Evolutionary conservation across 768 basidiomycete genomes (phyloP).

Genomic region (Mycena vitilis): DNA sequence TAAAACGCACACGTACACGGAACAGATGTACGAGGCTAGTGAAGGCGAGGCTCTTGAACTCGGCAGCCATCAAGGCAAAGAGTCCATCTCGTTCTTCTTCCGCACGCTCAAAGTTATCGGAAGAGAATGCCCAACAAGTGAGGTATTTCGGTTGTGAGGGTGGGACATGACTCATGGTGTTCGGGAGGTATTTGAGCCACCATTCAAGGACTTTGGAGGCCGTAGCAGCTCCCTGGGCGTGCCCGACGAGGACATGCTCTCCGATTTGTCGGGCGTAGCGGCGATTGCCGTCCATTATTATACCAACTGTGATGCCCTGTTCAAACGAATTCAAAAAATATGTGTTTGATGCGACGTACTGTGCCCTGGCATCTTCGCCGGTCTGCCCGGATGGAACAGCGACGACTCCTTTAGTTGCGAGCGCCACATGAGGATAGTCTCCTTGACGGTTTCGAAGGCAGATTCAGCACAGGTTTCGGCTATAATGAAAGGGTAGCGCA

Average conservation of each 20-base stretch:
- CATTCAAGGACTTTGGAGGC: conserved; percentile 34
- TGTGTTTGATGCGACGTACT: background rate
- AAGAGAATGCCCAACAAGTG: conserved; percentile 35
- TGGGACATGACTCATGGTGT: conserved; percentile 17
- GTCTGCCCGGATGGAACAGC: conserved; percentile 18
- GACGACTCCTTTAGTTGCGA: conserved; percentile 23
- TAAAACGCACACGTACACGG: conserved; percentile 32
- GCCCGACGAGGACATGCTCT: conserved; percentile 27
- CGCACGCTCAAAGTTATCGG: conserved; percentile 33
- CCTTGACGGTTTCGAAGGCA: conserved; percentile 6
- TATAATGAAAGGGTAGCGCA: conserved; percentile 14
- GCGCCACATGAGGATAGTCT: conserved; percentile 2
- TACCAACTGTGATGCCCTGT: no score
- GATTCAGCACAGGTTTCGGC: conserved; percentile 19
- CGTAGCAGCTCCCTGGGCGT: conserved; percentile 32
- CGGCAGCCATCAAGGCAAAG: conserved; percentile 31
- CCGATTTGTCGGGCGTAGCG: conserved; percentile 29
- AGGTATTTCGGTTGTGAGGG: conserved; percentile 26
- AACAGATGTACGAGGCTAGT: conserved; percentile 32
- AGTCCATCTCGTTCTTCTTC: conserved; percentile 33
- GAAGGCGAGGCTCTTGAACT: conserved; percentile 34
- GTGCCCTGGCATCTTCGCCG: conserved; percentile 27
- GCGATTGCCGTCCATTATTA: conserved; percentile 36
- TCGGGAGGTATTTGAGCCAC: conserved; percentile 34
- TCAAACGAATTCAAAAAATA: no score